Evolutionary conservation across 148 eudicot species (phyloP).

Genomic region (Mesembryanthemum crystallinum): DNA sequence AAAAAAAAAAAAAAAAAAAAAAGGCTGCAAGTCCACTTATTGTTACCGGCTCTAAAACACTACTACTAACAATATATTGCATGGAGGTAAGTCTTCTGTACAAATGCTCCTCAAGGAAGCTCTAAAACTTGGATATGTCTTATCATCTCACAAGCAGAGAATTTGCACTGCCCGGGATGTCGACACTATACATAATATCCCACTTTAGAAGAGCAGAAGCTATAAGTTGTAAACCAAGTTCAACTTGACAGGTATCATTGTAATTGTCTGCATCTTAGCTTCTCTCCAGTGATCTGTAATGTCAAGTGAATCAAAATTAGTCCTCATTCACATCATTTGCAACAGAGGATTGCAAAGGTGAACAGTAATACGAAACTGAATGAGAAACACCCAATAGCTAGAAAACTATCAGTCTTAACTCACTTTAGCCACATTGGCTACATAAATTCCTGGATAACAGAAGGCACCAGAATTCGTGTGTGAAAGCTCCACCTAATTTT

Average conservation of each 20-base stretch:
- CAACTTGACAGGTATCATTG: background rate
- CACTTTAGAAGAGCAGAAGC: background rate
- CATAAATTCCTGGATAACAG: too few species aligned
- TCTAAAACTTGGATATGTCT: slow-evolving; percentile 7
- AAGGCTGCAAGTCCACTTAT: slow-evolving; percentile 11
- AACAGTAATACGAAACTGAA: background rate
- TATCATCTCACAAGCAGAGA: slow-evolving; percentile 25
- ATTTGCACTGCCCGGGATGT: slow-evolving; percentile 31
- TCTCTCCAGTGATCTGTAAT: slow-evolving; percentile 41
- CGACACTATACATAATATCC: background rate
- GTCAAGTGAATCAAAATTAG: background rate
- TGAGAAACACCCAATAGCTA: background rate
- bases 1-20: background rate
- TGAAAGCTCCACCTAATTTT: background rate
- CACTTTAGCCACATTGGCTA: too few species aligned
- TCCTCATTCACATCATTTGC: background rate
- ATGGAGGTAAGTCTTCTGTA: slow-evolving; percentile 8
- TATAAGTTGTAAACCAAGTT: background rate
- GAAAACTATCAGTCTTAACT: background rate
- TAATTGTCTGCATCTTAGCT: slow-evolving; percentile 30
- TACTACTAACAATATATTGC: slow-evolving; percentile 12
- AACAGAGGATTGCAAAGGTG: background rate
- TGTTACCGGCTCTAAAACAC: slow-evolving; percentile 11
- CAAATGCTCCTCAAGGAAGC: slow-evolving; percentile 13
- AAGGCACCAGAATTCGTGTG: too few species aligned